Conservation (phyloP, 495 filamentous ascomycete genomes). For the Penicillium bovifimosum region DNA sequence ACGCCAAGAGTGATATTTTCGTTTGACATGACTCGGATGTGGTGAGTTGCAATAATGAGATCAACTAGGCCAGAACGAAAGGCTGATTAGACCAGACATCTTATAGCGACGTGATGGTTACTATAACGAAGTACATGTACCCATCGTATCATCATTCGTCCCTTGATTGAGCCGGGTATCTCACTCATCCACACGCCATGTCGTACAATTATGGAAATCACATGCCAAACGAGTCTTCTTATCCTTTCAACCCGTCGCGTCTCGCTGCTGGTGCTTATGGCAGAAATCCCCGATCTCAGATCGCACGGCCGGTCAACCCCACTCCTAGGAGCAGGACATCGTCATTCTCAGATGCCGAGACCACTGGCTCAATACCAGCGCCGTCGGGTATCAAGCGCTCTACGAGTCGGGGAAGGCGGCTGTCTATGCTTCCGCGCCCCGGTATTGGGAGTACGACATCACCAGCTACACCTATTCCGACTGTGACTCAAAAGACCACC, state of each 20-base stretch:
- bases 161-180: constrained; percentile 26
- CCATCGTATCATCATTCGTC: constrained; percentile 23
- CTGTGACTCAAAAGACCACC: constrained; percentile 12
- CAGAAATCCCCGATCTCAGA: constrained; percentile 21
- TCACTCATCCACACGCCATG: constrained; percentile 29
- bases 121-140: constrained; percentile 19
- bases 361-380: constrained; percentile 18
- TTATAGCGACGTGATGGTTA: constrained; percentile 32
- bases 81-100: neutral
- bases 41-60: neutral
- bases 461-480: constrained; percentile 15
- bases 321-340: constrained; percentile 22
- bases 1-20: constrained; percentile 7
- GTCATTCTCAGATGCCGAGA: constrained; percentile 29
- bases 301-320: constrained; percentile 24
- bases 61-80: neutral
- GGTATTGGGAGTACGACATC: constrained; percentile 18
- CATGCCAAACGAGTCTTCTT: constrained; percentile 27
- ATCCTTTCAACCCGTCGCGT: constrained; percentile 19
- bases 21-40: constrained; percentile 8
- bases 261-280: constrained; percentile 15
- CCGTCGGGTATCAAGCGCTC: constrained; percentile 17
- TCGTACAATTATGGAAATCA: constrained; percentile 33
- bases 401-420: constrained; percentile 21
- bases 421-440: constrained; percentile 31